A percentile compares a stretch with the other conserved stretches of the same genome.
These are phyloP conservation scores for Nitzschia sp. DNA, from an alignment of 108 stramenopile genomes.

Conservation along the genomic window DNA sequence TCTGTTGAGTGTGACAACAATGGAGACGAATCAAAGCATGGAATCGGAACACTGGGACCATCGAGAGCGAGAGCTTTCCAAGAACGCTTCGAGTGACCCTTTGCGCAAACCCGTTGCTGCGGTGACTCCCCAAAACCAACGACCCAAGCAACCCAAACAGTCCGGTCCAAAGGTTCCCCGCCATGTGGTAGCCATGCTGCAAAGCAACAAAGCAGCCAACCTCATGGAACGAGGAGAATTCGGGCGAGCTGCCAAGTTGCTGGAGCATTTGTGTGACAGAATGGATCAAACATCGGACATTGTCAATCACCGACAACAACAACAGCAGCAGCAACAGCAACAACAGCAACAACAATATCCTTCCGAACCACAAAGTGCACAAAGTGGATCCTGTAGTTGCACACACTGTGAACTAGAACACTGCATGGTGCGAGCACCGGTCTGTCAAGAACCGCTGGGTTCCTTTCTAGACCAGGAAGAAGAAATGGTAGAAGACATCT, in stretches of 20 bases:
- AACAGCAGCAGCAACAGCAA: background rate
- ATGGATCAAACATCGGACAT: background rate
- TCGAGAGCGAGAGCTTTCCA: too few relatives aligned
- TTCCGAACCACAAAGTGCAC: background rate
- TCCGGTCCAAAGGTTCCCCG: background rate
- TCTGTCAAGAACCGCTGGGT: background rate
- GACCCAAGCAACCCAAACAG: too few relatives aligned
- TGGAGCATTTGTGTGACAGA: background rate
- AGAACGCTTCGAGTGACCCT: too few relatives aligned
- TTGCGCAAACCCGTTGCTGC: too few relatives aligned
- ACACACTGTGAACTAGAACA: slow-evolving; percentile 7
- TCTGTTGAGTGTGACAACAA: too few relatives aligned
- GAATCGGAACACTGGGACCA: too few relatives aligned
- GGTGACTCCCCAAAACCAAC: too few relatives aligned
- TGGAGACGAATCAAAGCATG: too few relatives aligned
- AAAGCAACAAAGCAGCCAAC: slow-evolving; percentile 12
- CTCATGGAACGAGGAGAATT: slow-evolving; percentile 8
- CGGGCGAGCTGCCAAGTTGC: slow-evolving; percentile 3
- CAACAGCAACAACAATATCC: background rate
- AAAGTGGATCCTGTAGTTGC: background rate
- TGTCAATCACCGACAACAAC: background rate
- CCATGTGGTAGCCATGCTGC: slow-evolving; percentile 1
- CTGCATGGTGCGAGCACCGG: background rate
- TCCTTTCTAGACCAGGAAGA: background rate
- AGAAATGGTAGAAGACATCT: background rate